Evolutionary conservation across 768 basidiomycete species (phyloP).

Genomic region (Postia placenta): DNA sequence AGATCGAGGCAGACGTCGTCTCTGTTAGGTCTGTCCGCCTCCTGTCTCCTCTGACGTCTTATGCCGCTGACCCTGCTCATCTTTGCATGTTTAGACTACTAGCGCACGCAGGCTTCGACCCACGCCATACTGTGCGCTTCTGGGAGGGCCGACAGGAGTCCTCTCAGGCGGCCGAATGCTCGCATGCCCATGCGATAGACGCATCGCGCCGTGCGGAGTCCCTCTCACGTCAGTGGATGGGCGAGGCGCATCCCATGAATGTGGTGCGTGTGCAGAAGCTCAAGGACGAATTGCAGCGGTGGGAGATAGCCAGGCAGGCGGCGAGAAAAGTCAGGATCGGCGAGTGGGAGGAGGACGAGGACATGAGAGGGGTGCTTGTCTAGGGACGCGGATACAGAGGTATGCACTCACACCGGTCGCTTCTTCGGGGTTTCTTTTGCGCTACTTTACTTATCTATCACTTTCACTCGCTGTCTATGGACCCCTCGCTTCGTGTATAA

Average conservation of each 20-base stretch:
- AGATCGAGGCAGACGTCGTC: conserved; percentile 90
- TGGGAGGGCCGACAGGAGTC: conserved; percentile 60
- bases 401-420: no score
- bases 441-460: no score
- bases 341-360: no score
- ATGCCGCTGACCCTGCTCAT: background rate
- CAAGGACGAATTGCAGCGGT: conserved; percentile 61
- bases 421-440: no score
- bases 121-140: conserved; percentile 72
- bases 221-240: conserved; percentile 28
- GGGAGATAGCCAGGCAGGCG: conserved; percentile 48
- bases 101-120: conserved; percentile 88
- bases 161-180: conserved; percentile 38
- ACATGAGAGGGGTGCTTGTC: no score
- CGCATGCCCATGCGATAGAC: conserved; percentile 23
- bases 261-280: conserved; percentile 57
- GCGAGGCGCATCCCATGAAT: conserved; percentile 62
- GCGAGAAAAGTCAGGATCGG: no score
- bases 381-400: no score
- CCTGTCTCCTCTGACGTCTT: background rate
- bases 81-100: conserved; percentile 52
- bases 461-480: no score
- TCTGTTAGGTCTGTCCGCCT: conserved; percentile 57
- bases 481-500: no score
- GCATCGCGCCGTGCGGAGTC: background rate